Evolutionary conservation across 179 eudicot genomes (phyloP).

Genomic region (Spergularia azorica): DNA sequence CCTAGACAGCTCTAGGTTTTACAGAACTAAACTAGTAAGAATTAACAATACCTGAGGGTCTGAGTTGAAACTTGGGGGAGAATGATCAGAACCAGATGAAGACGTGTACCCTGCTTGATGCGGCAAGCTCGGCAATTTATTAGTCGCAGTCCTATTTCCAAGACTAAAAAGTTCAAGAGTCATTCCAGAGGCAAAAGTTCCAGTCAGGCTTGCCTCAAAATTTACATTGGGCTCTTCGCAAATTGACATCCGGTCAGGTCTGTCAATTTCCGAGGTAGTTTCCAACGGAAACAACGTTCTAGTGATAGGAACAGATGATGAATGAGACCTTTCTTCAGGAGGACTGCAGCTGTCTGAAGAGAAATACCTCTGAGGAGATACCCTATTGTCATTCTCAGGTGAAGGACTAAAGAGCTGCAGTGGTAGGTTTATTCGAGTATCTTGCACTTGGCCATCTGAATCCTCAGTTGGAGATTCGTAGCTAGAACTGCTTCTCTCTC

Average conservation of each 20-base stretch:
- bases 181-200: conserved; percentile 35
- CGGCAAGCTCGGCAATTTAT: conserved; percentile 43
- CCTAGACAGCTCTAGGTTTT: not conserved
- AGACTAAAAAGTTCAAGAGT: conserved; percentile 70
- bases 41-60: conserved; percentile 64
- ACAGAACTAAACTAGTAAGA: not conserved
- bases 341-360: conserved; percentile 86
- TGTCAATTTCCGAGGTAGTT: conserved; percentile 42
- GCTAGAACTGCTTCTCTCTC: conserved; percentile 68
- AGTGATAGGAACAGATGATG: conserved; percentile 64
- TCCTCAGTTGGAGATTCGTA: conserved; percentile 65
- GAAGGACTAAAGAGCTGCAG: conserved; percentile 69
- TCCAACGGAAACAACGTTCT: conserved; percentile 65
- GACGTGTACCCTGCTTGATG: conserved; percentile 63
- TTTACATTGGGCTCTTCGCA: conserved; percentile 33
- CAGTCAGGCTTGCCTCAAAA: conserved; percentile 32
- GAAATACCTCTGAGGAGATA: conserved; percentile 50
- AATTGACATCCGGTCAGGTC: conserved; percentile 38
- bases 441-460: conserved; percentile 59
- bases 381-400: conserved; percentile 50
- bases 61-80: conserved; percentile 73
- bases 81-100: conserved; percentile 80
- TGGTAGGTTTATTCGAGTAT: conserved; percentile 42
- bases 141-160: conserved; percentile 29
- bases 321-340: conserved; percentile 60